These are phyloP conservation scores for Wickerhamiella dianesei DNA, from an alignment of 805 yeast species.

Conservation along the genomic window DNA sequence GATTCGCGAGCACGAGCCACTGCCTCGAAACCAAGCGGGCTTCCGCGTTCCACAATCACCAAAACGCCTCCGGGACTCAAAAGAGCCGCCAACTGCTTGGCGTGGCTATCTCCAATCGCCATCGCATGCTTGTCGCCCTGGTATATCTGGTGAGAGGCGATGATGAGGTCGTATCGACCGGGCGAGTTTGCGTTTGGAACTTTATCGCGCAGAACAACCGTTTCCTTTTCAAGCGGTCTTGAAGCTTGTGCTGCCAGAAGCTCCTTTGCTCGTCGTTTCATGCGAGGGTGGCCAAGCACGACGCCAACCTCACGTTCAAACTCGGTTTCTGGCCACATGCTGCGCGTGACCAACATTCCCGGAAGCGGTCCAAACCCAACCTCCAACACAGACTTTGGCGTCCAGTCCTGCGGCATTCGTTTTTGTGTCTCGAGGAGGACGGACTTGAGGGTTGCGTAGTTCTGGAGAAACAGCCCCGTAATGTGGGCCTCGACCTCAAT, in stretches of 20 bases:
- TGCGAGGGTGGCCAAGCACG: conserved; percentile 53
- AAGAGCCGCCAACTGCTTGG: conserved; percentile 45
- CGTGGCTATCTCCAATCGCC: conserved; percentile 52
- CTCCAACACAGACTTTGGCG: conserved; percentile 58
- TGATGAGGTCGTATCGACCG: conserved; percentile 62
- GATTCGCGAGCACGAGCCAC: conserved; percentile 84
- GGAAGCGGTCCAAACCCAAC: conserved; percentile 87
- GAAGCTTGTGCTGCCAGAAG: conserved; percentile 40
- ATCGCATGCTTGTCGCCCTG: conserved; percentile 50
- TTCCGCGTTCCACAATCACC: conserved; percentile 76
- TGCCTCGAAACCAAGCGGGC: conserved; percentile 75
- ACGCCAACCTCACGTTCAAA: conserved; percentile 60
- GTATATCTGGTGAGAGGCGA: conserved; percentile 67
- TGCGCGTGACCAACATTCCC: conserved; percentile 79
- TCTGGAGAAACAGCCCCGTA: conserved; percentile 67
- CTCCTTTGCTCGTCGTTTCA: conserved; percentile 71
- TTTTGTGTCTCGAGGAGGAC: conserved; percentile 52
- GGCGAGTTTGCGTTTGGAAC: conserved; percentile 32
- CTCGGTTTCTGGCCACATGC: conserved; percentile 42
- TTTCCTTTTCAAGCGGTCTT: conserved; percentile 21
- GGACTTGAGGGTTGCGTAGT: conserved; percentile 56
- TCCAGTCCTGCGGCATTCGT: conserved; percentile 35
- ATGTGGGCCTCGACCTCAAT: conserved; percentile 58
- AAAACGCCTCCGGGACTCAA: conserved; percentile 69
- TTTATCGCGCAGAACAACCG: conserved; percentile 42